Evolutionary conservation across 192 early-diverging fungal species (phyloP), one percentile per base, ranked within the genome.

Genomic region (Podila epicladia): DNA sequence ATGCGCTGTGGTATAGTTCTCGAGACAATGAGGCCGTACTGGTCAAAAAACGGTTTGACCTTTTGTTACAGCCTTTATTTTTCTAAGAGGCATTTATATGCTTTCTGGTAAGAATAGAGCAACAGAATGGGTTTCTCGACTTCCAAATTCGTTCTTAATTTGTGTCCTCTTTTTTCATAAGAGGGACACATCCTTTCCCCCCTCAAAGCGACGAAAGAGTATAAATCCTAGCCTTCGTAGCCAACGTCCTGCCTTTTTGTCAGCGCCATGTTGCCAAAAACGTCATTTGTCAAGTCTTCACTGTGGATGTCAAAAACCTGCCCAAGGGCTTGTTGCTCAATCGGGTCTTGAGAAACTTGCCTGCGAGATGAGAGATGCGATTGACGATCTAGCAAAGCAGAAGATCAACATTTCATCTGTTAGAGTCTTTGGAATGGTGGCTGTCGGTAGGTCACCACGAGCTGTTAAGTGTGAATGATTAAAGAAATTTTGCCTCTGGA

Each of bases 321-420:
- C 53, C 9, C 66, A 67, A 6, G 55, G 66, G 4, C 66, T 67
- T 67, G 55, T 58, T 41, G 53, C 37, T 58, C 66, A 67, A 33
- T 67, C 66, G 55, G 66, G 58, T 58, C 66, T 67, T 33, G 55
- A 67, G 55, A 67, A 58, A 35, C 53, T 38, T 67, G 55, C 51
- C 35, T 58, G 66, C 24, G 66, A 58, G 66, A 67, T 67, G 66
- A 67, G 22, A 67, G 50, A 58, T 67, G 50, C 51, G 15, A 67
- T 67, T 67, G 65, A 67, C 65, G 65, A 67, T 67, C 66, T 58
- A 4, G 55, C 66, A 41, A 67, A 24, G 32, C 66, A 67, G 53
- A 67, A 38, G 66, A 67, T 67, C 53, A 33, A 67, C 31, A 58
- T 67, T 22, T 67, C 66, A 58, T 67, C 55, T 67, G 55, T 58